phyloP scores from a whole-genome alignment of 1,284 basidiomycete species.

The Ustanciosporium gigantosporum region DNA sequence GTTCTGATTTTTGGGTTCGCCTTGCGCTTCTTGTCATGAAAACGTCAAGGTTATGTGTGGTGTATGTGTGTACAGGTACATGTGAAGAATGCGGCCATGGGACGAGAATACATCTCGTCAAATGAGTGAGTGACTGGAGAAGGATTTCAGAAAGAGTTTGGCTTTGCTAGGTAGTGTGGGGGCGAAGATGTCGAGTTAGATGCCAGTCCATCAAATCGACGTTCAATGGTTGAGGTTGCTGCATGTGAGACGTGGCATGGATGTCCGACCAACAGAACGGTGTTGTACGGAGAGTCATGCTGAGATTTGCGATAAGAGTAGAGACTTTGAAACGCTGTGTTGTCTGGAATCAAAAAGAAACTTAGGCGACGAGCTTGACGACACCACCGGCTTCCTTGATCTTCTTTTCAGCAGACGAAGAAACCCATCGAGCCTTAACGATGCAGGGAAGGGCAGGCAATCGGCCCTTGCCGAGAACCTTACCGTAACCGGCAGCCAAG shows the following conservation, averaged over 20 bases:
- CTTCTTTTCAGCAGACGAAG: conserved; percentile 60
- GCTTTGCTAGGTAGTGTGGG: too few relatives aligned
- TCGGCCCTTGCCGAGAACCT: conserved; percentile 61
- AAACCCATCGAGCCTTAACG: conserved; percentile 61
- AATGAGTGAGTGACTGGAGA: too few relatives aligned
- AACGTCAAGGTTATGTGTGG: too few relatives aligned
- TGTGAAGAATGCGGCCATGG: not conserved
- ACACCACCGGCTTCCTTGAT: conserved; percentile 61
- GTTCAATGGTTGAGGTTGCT: too few relatives aligned
- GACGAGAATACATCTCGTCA: too few relatives aligned
- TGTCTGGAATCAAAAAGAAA: too few relatives aligned
- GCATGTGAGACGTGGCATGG: not conserved
- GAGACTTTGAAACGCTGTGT: too few relatives aligned
- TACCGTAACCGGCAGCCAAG: conserved; percentile 60
- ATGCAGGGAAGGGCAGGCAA: conserved; percentile 58
- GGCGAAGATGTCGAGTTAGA: too few relatives aligned
- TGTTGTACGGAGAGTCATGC: too few relatives aligned
- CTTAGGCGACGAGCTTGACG: conserved; percentile 54
- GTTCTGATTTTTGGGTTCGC: not conserved
- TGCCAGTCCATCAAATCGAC: too few relatives aligned
- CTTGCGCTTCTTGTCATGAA: not conserved
- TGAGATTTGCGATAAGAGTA: not conserved
- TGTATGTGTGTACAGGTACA: not conserved
- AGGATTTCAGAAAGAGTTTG: too few relatives aligned
- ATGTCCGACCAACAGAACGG: too few relatives aligned